Conservation (phyloP, 2,329 filamentous ascomycete species). For the Sarocladium kiliense region DNA sequence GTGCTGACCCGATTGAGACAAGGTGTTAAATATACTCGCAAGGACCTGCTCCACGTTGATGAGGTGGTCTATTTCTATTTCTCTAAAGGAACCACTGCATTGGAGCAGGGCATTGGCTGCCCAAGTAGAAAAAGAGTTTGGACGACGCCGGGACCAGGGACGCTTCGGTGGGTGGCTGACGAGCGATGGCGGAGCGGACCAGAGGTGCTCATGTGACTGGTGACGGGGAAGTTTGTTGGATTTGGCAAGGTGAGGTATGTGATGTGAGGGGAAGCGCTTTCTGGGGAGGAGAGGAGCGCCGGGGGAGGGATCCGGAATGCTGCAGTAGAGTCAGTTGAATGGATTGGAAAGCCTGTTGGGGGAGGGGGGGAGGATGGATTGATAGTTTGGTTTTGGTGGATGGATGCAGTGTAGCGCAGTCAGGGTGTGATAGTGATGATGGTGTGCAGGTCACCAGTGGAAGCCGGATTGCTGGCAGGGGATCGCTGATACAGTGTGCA, state of each 20-base stretch:
- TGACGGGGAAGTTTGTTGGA: not conserved
- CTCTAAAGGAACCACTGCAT: too few relatives aligned
- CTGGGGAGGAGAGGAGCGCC: not conserved
- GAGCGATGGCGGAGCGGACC: not conserved
- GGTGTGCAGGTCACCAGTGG: not conserved
- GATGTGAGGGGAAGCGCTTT: not conserved
- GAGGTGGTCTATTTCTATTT: not conserved
- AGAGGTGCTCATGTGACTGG: not conserved
- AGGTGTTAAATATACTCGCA: not conserved
- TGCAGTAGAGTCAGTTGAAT: not conserved
- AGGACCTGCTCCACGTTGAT: not conserved
- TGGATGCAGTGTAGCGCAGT: not conserved
- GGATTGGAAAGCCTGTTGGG: not conserved
- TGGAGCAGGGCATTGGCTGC: too few relatives aligned
- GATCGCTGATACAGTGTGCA: not conserved
- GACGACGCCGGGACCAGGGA: not conserved
- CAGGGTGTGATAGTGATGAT: not conserved
- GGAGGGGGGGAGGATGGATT: not conserved
- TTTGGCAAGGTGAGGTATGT: conserved; percentile 2
- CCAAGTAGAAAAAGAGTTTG: not conserved
- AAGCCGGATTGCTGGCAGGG: not conserved
- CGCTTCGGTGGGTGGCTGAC: not conserved
- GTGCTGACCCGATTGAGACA: not conserved
- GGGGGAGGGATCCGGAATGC: too few relatives aligned
- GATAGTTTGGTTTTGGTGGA: not conserved